These are phyloP conservation scores for Trichoderma hamatum DNA, from an alignment of 2,329 filamentous ascomycete species.

Conservation along the genomic window DNA sequence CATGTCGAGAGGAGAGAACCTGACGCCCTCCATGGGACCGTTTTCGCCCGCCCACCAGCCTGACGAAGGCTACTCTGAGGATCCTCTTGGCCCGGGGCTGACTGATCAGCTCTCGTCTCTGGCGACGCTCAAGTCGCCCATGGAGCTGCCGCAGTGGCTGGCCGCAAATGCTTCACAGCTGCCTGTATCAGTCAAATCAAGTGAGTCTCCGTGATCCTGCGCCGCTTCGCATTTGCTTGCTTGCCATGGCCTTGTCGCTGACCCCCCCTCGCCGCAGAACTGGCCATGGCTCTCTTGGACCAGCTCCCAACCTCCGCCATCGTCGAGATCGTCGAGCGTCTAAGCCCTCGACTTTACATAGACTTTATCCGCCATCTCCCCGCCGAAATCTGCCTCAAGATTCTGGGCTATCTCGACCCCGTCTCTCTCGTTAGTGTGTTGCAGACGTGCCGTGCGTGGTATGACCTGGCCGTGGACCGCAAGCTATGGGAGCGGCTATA, in stretches of 20 bases:
- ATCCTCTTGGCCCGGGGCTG: slow-evolving; percentile 56
- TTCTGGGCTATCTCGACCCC: slow-evolving; percentile 84
- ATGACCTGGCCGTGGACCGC: slow-evolving; percentile 76
- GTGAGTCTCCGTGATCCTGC: slow-evolving; percentile 41
- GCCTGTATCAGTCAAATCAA: slow-evolving; percentile 52
- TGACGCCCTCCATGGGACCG: slow-evolving; percentile 25
- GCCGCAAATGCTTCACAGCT: slow-evolving; percentile 53
- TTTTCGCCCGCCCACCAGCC: slow-evolving; percentile 49
- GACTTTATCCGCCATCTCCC: slow-evolving; percentile 87
- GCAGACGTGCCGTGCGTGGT: slow-evolving; percentile 79
- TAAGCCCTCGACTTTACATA: slow-evolving; percentile 86
- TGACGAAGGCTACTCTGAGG: slow-evolving; percentile 88
- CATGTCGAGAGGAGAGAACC: slow-evolving; percentile 38
- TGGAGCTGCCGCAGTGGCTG: slow-evolving; percentile 55
- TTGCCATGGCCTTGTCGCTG: background rate
- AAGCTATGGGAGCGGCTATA: slow-evolving; percentile 87
- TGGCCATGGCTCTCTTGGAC: slow-evolving; percentile 77
- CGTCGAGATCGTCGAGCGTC: slow-evolving; percentile 75
- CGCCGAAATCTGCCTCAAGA: slow-evolving; percentile 85
- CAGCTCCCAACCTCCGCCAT: slow-evolving; percentile 80
- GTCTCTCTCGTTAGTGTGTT: slow-evolving; percentile 78
- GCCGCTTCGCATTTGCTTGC: background rate
- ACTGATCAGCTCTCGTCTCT: slow-evolving; percentile 39
- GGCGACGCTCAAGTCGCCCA: slow-evolving; percentile 43
- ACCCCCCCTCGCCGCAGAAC: slow-evolving; percentile 56